Conservation (phyloP, 495 filamentous ascomycete species). For the Choiromyces venosus region DNA sequence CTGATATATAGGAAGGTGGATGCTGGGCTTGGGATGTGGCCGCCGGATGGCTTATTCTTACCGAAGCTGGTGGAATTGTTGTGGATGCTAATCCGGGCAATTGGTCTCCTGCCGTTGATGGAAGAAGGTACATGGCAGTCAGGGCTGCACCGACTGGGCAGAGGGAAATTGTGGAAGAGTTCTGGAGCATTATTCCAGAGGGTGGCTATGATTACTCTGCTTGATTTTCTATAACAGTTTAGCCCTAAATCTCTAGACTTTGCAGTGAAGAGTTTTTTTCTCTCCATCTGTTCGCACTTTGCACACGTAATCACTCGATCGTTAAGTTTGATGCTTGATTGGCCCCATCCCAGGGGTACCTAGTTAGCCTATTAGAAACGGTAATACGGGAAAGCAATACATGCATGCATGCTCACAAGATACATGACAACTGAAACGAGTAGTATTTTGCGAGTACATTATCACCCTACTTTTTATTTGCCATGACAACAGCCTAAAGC, state of each 20-base stretch:
- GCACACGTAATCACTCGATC: not conserved
- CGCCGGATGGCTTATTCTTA: slow-evolving; percentile 82
- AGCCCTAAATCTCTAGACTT: not conserved
- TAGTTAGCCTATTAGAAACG: not conserved
- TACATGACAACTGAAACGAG: not conserved
- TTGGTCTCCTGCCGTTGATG: slow-evolving; percentile 71
- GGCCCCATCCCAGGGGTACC: not conserved
- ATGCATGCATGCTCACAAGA: not conserved
- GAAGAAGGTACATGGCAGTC: slow-evolving; percentile 71
- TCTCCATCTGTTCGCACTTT: not conserved
- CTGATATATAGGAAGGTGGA: slow-evolving; percentile 58
- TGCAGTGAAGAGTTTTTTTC: not conserved
- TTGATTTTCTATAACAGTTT: slow-evolving; percentile 16
- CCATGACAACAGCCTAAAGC: not conserved
- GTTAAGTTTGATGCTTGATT: not conserved
- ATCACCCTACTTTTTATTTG: not conserved
- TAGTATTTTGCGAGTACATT: not conserved
- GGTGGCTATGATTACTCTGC: slow-evolving; percentile 53
- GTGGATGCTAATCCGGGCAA: slow-evolving; percentile 70
- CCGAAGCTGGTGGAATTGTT: slow-evolving; percentile 77
- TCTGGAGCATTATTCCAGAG: slow-evolving; percentile 59
- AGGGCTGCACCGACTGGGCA: slow-evolving; percentile 62
- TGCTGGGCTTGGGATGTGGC: slow-evolving; percentile 95
- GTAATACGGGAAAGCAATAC: not conserved
- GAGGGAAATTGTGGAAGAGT: slow-evolving; percentile 71